Percentiles rank a stretch among this genome's conserved stretches.
Evolutionary conservation across 2,329 filamentous ascomycete species (phyloP).

Genomic region (Periconia sp.): DNA sequence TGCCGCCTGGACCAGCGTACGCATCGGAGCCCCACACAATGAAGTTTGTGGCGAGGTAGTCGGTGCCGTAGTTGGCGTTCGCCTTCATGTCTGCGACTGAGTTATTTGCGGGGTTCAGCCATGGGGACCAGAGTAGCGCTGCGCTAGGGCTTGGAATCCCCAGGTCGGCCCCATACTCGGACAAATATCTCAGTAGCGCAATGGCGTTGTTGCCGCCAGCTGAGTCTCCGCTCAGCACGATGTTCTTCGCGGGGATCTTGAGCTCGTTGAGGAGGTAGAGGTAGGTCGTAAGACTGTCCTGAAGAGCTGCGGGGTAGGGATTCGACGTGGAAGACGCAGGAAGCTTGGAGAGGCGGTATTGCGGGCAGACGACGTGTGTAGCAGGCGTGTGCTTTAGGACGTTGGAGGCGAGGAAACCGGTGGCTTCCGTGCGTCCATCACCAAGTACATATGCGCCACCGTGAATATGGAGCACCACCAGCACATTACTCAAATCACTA

Average conservation of each 20-base stretch:
- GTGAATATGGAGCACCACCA: conserved; percentile 56
- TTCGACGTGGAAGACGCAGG: conserved; percentile 41
- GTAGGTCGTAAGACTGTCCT: conserved; percentile 57
- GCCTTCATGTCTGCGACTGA: conserved; percentile 27
- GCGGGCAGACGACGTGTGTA: conserved; percentile 51
- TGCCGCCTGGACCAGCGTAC: conserved; percentile 35
- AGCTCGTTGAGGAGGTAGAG: conserved; percentile 52
- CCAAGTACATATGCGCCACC: conserved; percentile 57
- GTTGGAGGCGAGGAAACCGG: conserved; percentile 35
- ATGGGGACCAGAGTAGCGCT: conserved; percentile 53
- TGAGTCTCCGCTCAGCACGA: conserved; percentile 57
- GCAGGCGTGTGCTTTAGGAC: conserved; percentile 46
- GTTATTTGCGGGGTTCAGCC: conserved; percentile 46
- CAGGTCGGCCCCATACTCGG: conserved; percentile 45
- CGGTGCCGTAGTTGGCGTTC: conserved; percentile 45
- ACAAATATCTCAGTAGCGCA: conserved; percentile 54
- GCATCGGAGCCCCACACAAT: conserved; percentile 51
- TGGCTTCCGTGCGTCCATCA: conserved; percentile 47
- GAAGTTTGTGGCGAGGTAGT: conserved; percentile 50
- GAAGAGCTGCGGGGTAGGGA: conserved; percentile 59
- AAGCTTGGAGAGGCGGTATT: conserved; percentile 57
- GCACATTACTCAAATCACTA: conserved; percentile 22
- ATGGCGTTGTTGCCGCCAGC: conserved; percentile 57
- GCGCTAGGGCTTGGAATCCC: conserved; percentile 44
- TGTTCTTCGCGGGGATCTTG: conserved; percentile 46